Base-by-base conservation (phyloP, 805 yeast genomes). In the Candida odintsovae region DNA sequence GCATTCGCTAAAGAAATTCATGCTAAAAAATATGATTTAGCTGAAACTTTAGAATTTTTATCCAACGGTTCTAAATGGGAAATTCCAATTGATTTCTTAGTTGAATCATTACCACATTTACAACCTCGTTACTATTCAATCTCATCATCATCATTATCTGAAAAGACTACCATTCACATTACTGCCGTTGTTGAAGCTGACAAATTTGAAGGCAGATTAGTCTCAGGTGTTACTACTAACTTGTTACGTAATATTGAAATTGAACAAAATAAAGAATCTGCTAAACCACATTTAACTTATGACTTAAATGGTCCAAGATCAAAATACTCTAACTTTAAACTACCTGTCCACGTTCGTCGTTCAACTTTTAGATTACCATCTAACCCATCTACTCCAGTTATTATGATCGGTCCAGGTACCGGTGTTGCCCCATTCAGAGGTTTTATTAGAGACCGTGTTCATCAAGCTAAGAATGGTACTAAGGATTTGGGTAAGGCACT, bases 341-440 rank as follows among this genome's bases (percentile, higher is more conserved):
- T 90, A 45, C 97, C 97, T 5, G 83, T 94, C 38, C 97, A 90
- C 64, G 85, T 94, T 41, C 87, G 98, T 69, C 89, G 94, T 68
- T 90, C 98, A 7, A 86, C 92, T 47, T 94, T 92, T 75, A 90
- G 90, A 72, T 75, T 94, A 53, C 99, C 99, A 19, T 75, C 90
- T 8, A 87, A 88, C 62, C 84, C 95, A 28, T 67, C 77, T 3
- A 80, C 83, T 28, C 97, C 98, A 16, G 76, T 92, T 20, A 89
- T 92, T 58, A 79, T 90, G 85, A 77, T 92, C 60, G 99, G 99
- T 25, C 98, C 99, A 40, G 99, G 99, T 54, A 94, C 99, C 3
- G 99, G 99, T 66, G 92, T 92, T 43, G 98, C 99, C 10, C 99
- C 99, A 51, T 88, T 94, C 73, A 83, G 99, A 71, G 99, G 96